Evolutionary conservation across 2,329 filamentous ascomycete genomes (phyloP).

Genomic region (Fusarium agapanthi): DNA sequence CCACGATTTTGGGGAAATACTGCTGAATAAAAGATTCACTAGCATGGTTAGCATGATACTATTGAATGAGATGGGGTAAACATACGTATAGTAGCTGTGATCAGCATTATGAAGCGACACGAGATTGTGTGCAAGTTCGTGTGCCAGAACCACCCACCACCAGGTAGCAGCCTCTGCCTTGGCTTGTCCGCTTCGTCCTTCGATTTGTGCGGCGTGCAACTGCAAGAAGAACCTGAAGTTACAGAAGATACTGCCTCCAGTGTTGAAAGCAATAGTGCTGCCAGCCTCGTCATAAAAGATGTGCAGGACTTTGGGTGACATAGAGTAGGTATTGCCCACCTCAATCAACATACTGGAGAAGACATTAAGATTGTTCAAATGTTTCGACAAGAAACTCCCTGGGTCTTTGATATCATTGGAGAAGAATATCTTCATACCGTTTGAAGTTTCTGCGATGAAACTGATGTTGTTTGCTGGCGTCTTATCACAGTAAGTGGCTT

Average conservation of each 20-base stretch:
- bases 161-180: slow-evolving; percentile 78
- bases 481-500: slow-evolving; percentile 86
- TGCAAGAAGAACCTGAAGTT: slow-evolving; percentile 89
- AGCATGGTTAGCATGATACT: slow-evolving; percentile 27
- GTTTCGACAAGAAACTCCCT: slow-evolving; percentile 64
- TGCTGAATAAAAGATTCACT: slow-evolving; percentile 81
- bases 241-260: slow-evolving; percentile 87
- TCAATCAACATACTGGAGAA: slow-evolving; percentile 78
- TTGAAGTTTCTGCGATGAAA: slow-evolving; percentile 74
- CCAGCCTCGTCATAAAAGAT: slow-evolving; percentile 86
- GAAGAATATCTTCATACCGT: slow-evolving; percentile 79
- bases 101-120: slow-evolving; percentile 79
- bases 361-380: slow-evolving; percentile 69
- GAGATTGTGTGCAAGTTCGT: slow-evolving; percentile 95
- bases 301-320: slow-evolving; percentile 75
- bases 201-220: slow-evolving; percentile 69
- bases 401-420: slow-evolving; percentile 62
- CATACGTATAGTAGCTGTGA: slow-evolving; percentile 83
- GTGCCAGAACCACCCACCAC: slow-evolving; percentile 96
- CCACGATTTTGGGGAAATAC: slow-evolving; percentile 77
- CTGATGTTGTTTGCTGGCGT: slow-evolving; percentile 77
- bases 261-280: slow-evolving; percentile 92
- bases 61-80: slow-evolving; percentile 5
- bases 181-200: slow-evolving; percentile 50
- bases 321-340: slow-evolving; percentile 75